Evolutionary conservation across 306 rosid species (phyloP).

Genomic region (Arachis hypogaea): DNA sequence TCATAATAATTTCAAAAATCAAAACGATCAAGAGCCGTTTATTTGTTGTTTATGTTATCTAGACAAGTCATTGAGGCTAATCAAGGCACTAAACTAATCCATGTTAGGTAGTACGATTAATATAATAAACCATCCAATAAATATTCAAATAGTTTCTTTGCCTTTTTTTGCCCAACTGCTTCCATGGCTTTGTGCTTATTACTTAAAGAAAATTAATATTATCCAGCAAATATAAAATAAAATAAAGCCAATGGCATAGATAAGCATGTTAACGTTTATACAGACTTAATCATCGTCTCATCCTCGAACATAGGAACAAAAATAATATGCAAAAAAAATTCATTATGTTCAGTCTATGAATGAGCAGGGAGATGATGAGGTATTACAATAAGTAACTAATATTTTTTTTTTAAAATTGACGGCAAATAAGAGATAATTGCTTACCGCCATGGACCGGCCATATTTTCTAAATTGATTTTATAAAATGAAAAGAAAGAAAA

Average conservation of each 20-base stretch:
- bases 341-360: neutral
- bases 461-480: conserved; percentile 5
- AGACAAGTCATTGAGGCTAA: conserved; percentile 45
- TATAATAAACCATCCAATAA: conserved; percentile 10
- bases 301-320: conserved; percentile 27
- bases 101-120: conserved; percentile 36
- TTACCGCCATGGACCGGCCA: conserved; percentile 35
- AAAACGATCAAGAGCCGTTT: conserved; percentile 17
- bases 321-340: neutral
- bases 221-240: neutral
- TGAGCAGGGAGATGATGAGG: neutral
- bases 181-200: neutral
- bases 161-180: conserved; percentile 23
- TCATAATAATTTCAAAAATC: conserved; percentile 7
- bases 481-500: conserved; percentile 1
- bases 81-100: conserved; percentile 40
- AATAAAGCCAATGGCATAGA: neutral
- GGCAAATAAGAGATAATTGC: neutral
- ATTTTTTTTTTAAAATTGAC: conserved; percentile 14
- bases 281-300: conserved; percentile 34
- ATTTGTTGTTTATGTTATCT: conserved; percentile 47
- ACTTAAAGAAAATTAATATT: neutral
- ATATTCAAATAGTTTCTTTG: conserved; percentile 22
- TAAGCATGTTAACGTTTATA: neutral
- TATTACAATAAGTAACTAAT: neutral